phyloP scores from a whole-genome alignment of 257 asterid genomes.

The Linderniella brevidens region DNA sequence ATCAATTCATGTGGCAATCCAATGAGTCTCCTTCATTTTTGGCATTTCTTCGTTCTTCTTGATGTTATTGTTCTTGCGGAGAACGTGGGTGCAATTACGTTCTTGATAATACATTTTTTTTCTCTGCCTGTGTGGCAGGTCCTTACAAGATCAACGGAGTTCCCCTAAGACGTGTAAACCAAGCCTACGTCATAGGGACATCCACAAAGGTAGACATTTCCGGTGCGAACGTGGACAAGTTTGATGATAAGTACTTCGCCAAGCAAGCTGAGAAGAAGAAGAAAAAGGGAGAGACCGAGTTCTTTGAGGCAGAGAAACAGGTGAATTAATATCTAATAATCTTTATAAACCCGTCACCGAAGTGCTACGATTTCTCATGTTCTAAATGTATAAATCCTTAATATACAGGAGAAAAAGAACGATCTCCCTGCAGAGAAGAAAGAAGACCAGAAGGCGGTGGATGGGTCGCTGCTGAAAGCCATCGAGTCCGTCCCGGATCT shows the following conservation, averaged over 20 bases:
- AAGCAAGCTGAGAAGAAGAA: slow-evolving; percentile 42
- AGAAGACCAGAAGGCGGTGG: slow-evolving; percentile 46
- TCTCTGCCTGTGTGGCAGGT: slow-evolving; percentile 13
- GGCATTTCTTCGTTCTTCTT: too few relatives aligned
- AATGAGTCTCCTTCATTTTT: too few relatives aligned
- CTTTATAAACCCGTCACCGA: too few relatives aligned
- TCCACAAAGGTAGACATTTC: slow-evolving; percentile 46
- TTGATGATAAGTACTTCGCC: slow-evolving; percentile 46
- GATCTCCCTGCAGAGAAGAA: slow-evolving; percentile 35
- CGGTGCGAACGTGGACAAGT: slow-evolving; percentile 31
- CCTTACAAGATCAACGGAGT: slow-evolving; percentile 61
- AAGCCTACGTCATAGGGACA: slow-evolving; percentile 44
- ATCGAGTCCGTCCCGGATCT: slow-evolving; percentile 37
- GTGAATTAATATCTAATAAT: slow-evolving; percentile 8
- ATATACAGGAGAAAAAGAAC: slow-evolving; percentile 20
- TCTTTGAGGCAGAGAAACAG: slow-evolving; percentile 41
- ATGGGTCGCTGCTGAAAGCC: slow-evolving; percentile 33
- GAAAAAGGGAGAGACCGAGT: slow-evolving; percentile 35
- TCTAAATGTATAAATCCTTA: background rate
- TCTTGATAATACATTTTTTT: too few relatives aligned
- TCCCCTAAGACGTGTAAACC: slow-evolving; percentile 56
- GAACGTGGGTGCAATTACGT: too few relatives aligned
- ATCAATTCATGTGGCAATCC: too few relatives aligned
- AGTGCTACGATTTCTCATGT: background rate
- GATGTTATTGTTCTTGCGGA: too few relatives aligned